Percentiles rank a stretch among this genome's conserved stretches.
phyloP scores from a whole-genome alignment of 192 early-diverging fungal genomes.

The Mortierella antarctica region DNA sequence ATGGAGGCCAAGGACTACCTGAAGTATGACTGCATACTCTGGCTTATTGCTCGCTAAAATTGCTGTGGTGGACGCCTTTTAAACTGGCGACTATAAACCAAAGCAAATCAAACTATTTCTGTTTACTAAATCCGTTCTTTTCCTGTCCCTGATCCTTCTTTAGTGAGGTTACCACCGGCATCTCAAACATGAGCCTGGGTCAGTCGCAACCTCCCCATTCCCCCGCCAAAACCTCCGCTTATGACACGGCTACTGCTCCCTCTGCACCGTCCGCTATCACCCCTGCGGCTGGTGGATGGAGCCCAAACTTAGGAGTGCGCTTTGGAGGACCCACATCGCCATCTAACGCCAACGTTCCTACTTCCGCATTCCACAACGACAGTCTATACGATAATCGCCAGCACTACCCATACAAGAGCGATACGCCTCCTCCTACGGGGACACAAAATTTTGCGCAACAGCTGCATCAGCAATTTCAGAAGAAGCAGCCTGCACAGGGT shows the following conservation, averaged over 20 bases:
- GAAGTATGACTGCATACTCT: conserved; percentile 34
- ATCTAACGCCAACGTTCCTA: not conserved
- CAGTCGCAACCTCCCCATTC: conserved; percentile 18
- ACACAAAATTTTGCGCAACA: conserved; percentile 30
- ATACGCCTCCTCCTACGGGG: not conserved
- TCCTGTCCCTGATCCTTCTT: not conserved
- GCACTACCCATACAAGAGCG: not conserved
- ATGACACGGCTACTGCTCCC: conserved; percentile 33
- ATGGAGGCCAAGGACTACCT: conserved; percentile 71
- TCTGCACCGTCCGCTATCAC: not conserved
- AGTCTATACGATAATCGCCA: not conserved
- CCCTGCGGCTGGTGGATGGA: conserved; percentile 23
- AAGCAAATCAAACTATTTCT: not conserved
- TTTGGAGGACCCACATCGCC: conserved; percentile 18
- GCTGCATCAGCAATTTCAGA: conserved; percentile 33
- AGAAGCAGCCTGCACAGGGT: conserved; percentile 22
- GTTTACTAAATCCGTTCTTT: not conserved
- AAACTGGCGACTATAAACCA: not conserved
- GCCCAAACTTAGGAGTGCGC: conserved; percentile 22
- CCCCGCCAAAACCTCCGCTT: conserved; percentile 17
- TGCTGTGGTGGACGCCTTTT: not conserved
- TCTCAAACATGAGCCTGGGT: conserved; percentile 33
- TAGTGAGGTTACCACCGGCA: conserved; percentile 38
- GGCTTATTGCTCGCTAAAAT: not conserved
- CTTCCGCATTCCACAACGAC: conserved; percentile 5